Base-by-base conservation (phyloP, 371 early-diverging fungal species). In the Apophysomyces elegans region DNA sequence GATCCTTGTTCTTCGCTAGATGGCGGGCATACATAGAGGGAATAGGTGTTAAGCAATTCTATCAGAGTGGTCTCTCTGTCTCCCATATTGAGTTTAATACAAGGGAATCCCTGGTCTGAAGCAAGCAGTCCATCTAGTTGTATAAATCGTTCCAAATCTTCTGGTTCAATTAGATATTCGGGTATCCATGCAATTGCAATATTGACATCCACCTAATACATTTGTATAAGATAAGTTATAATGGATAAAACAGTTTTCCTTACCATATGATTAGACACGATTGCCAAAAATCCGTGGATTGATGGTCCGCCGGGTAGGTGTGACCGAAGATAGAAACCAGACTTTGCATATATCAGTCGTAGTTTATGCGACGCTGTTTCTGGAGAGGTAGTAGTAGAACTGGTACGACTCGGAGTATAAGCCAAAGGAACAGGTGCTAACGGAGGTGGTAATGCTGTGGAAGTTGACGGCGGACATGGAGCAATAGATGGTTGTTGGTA, bases 291-390 rank as follows among this genome's bases (percentile, higher is more conserved):
- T 7, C 81, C 80, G 58, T 77, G 80, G 36, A 68, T 69, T n/a
- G 58, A 50, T 8, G 44, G 14, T 47, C 58, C 68, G 16, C 64
- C 46, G n/a, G 43, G 56, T 12, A 37, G 37, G 14, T 46, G 57
- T 39, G 69, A 41, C 56, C 64, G 66, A 16, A 70, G 56, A 54
- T 73, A 77, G 38, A 78, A 81, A 2, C 76, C 81, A 7, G 78
- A 78, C 54, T 81, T 81, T 21, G 78, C 63, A 63, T 81, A 81
- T 11, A 81, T 71, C 14, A 81, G 46, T 12, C 72, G 69, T 12
- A 79, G 65, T 41, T 50, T 60, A 35, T 36, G 43, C 32, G 12
- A 8, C 18, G 45, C 54, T 32, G 67, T 50, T n/a, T 63, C 59
- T 14, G 63, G 41, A 13, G 56, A 54, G 7, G 61, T 21, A 50